Evolutionary conservation across 2,329 filamentous ascomycete species (phyloP), one percentile per base, ranked within the genome.

Genomic region (Chalaropsis thielavioides): DNA sequence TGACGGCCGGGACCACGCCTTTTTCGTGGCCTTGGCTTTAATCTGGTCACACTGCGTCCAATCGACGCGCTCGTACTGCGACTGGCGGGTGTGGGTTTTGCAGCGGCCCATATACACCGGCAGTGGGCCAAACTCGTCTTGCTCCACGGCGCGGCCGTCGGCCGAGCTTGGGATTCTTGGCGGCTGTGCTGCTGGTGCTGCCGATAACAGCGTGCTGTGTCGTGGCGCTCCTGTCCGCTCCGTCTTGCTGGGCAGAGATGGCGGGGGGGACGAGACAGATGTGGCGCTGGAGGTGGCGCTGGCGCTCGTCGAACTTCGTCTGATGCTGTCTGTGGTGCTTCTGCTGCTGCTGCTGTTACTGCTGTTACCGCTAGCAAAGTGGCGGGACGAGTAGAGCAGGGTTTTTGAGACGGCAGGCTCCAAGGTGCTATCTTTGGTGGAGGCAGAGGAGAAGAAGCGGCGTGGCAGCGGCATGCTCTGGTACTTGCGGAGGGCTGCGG

Each of bases 31-130:
- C 54, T 68, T 61, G 17, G 69, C 61, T 71, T 83, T 60, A 15
- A 69, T 61, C 71, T 83, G 80, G 68, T 84, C 82, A 69, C 77
- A 79, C 70, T 85, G 82, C 38, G 80, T 80, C 83, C 83, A 85
- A 71, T 85, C 81, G 64, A 80, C 78, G 40, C 77, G 74, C 17
- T 38, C 54, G 15, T 17, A 13, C 3, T 58, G 54, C 8, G 27
- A 38, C n/a, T n/a, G 27, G 24, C 54, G 54, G 27, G 27, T 58
- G n/a, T 58, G n/a, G 13, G 54, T 58, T 22, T 38, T 58, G 15
- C 15, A 27, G 15, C 31, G 54, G 54, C n/a, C 46, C 35, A 58
- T 43, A 17, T 58, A 54, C 54, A 64, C 54, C 1, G 61, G 61
- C 15, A 59, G 24, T 38, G 38, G 3, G 11, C 56, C 54, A 61